phyloP scores from a whole-genome alignment of 345 rosid species.

The rapeseed (Brassica napus) region Da-Ae NC_063450.1:10454501-10455000 shows the following conservation, averaged over 20 bases:
- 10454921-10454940: conserved; percentile 82
- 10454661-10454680: conserved; percentile 17
- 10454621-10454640: neutral
- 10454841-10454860: neutral
- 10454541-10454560: neutral
- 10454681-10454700: conserved; percentile 8
- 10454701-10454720: conserved; percentile 28
- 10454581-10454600: neutral
- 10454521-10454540: neutral
- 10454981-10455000: conserved; percentile 70
- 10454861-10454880: conserved; percentile 13
- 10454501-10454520: too few species aligned
- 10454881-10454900: conserved; percentile 57
- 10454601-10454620: neutral
- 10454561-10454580: neutral
- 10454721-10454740: conserved; percentile 31
- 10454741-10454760: conserved; percentile 9
- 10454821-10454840: conserved; percentile 4
- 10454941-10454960: conserved; percentile 74
- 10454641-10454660: conserved; percentile 1
- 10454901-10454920: conserved; percentile 92
- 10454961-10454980: conserved; percentile 78
- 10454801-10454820: neutral
- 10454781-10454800: neutral
- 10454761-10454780: conserved; percentile 5